phyloP scores from a whole-genome alignment of 192 early-diverging fungal species.

The Coemansia sp. region DNA sequence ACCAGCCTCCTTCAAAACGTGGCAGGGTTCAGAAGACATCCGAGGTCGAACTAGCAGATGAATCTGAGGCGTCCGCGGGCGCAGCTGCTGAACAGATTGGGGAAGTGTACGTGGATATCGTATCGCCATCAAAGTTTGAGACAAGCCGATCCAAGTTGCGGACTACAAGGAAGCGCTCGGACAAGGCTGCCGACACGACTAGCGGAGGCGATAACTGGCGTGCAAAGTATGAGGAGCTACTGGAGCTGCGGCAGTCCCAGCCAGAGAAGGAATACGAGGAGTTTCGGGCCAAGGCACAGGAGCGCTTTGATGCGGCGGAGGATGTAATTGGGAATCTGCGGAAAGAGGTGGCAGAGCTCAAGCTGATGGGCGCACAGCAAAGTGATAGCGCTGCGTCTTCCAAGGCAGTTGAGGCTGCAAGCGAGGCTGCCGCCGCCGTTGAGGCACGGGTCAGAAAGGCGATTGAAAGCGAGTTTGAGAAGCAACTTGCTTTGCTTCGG shows the following conservation, averaged over 20 bases:
- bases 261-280: conserved; percentile 40
- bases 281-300: conserved; percentile 25
- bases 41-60: not conserved
- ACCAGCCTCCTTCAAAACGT: conserved; percentile 19
- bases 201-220: conserved; percentile 25
- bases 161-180: not conserved
- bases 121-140: conserved; percentile 46
- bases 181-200: not conserved
- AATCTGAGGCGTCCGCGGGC: not conserved
- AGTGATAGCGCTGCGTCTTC: not conserved
- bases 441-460: conserved; percentile 10
- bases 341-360: conserved; percentile 27
- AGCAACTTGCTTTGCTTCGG: conserved; percentile 25
- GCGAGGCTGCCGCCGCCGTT: not conserved
- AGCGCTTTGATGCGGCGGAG: conserved; percentile 43
- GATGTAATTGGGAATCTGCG: conserved; percentile 34
- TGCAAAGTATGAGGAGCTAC: conserved; percentile 49
- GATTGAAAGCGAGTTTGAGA: conserved; percentile 40
- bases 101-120: conserved; percentile 31
- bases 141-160: conserved; percentile 23
- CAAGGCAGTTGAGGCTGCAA: conserved; percentile 6
- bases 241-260: conserved; percentile 34
- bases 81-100: not conserved
- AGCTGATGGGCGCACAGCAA: conserved; percentile 13
- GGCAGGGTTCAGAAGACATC: conserved; percentile 13